Evolutionary conservation across 2,329 filamentous ascomycete species (phyloP).

Genomic region (Lojkania enalia): DNA sequence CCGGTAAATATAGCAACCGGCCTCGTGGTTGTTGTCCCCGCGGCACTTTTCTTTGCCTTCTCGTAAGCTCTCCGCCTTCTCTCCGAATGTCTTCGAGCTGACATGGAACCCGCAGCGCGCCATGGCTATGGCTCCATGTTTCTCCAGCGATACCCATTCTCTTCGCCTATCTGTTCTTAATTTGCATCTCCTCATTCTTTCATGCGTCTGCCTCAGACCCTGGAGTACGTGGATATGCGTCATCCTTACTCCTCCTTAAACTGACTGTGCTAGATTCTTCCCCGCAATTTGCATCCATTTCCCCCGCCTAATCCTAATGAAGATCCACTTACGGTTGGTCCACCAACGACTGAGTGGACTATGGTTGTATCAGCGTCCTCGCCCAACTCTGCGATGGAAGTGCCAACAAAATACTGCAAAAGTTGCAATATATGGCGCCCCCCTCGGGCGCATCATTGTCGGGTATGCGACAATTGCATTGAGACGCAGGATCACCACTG

Average conservation of each 20-base stretch:
- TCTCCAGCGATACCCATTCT: slow-evolving; percentile 86
- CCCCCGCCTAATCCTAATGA: slow-evolving; percentile 75
- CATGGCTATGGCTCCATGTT: slow-evolving; percentile 83
- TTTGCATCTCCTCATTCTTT: slow-evolving; percentile 90
- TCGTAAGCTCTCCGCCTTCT: slow-evolving; percentile 56
- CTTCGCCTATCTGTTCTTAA: slow-evolving; percentile 88
- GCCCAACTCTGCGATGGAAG: slow-evolving; percentile 86
- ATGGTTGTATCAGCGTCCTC: slow-evolving; percentile 81
- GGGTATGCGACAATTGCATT: slow-evolving; percentile 94
- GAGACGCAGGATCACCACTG: slow-evolving; percentile 98
- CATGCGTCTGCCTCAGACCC: slow-evolving; percentile 92
- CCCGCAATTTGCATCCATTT: slow-evolving; percentile 87
- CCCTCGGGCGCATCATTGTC: slow-evolving; percentile 92
- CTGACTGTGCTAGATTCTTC: slow-evolving; percentile 69
- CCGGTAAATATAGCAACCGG: slow-evolving; percentile 90
- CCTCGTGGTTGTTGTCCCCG: slow-evolving; percentile 75
- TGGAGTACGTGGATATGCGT: slow-evolving; percentile 66
- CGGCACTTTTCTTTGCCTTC: slow-evolving; percentile 80
- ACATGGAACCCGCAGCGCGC: slow-evolving; percentile 55
- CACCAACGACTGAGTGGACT: slow-evolving; percentile 90
- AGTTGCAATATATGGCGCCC: slow-evolving; percentile 98
- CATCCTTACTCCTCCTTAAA: not conserved
- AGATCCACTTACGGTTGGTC: slow-evolving; percentile 79
- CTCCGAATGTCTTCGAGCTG: slow-evolving; percentile 11
- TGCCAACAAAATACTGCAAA: slow-evolving; percentile 97